Conservation (phyloP, 805 yeast species). For the Candida michaelii region DNA sequence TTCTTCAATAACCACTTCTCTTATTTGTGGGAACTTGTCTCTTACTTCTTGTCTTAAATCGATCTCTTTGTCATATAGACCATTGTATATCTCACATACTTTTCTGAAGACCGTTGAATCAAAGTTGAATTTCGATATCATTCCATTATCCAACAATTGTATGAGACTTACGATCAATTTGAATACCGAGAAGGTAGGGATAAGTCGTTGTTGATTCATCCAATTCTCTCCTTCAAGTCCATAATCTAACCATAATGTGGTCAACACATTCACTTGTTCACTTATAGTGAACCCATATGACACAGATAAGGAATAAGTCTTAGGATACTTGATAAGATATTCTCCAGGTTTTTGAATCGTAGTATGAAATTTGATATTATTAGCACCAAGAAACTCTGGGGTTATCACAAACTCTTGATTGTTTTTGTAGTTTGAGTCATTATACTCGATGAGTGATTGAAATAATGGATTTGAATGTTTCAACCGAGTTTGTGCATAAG, state of each 20-base stretch:
- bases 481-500: slow-evolving; percentile 18
- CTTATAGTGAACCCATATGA: slow-evolving; percentile 57
- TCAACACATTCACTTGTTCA: slow-evolving; percentile 59
- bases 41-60: slow-evolving; percentile 36
- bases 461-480: slow-evolving; percentile 27
- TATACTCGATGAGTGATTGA: slow-evolving; percentile 21
- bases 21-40: slow-evolving; percentile 22
- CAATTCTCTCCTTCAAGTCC: slow-evolving; percentile 52
- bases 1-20: slow-evolving; percentile 35
- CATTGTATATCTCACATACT: slow-evolving; percentile 33
- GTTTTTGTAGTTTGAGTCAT: slow-evolving; percentile 19
- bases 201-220: slow-evolving; percentile 45
- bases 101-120: slow-evolving; percentile 34
- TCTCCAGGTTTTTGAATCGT: slow-evolving; percentile 64
- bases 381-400: slow-evolving; percentile 45
- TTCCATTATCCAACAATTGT: slow-evolving; percentile 36
- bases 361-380: slow-evolving; percentile 49
- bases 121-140: slow-evolving; percentile 23
- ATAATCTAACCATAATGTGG: slow-evolving; percentile 53
- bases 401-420: slow-evolving; percentile 45
- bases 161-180: slow-evolving; percentile 49
- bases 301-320: slow-evolving; percentile 48
- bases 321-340: slow-evolving; percentile 56
- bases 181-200: slow-evolving; percentile 55
- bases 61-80: slow-evolving; percentile 44